Evolutionary conservation across 306 rosid species (phyloP).

Genomic region (Cicer yamashitae): DNA sequence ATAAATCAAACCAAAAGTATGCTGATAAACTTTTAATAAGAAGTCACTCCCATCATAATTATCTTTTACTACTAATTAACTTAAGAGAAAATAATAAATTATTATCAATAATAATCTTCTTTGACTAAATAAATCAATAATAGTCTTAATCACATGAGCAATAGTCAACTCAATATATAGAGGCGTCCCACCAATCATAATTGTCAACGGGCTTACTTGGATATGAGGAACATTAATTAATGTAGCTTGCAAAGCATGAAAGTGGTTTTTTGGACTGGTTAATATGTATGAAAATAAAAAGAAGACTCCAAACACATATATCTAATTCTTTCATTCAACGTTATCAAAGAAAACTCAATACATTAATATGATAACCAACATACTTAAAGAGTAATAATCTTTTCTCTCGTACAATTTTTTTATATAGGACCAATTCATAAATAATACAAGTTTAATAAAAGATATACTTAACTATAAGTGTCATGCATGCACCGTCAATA

Average conservation of each 20-base stretch:
- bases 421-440: not conserved
- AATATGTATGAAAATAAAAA: not conserved
- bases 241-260: not conserved
- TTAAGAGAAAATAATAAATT: not conserved
- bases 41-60: not conserved
- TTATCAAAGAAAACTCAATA: conserved; percentile 12
- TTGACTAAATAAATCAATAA: too few relatives aligned
- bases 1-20: too few relatives aligned
- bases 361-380: conserved; percentile 25
- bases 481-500: conserved; percentile 38
- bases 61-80: not conserved
- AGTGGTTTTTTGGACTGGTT: not conserved
- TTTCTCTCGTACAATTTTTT: not conserved
- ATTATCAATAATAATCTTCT: not conserved
- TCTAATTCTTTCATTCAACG: conserved; percentile 6
- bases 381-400: not conserved
- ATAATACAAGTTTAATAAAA: conserved; percentile 1
- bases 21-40: not conserved
- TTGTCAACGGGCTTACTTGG: not conserved
- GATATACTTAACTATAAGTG: not conserved
- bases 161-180: too few relatives aligned
- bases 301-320: not conserved
- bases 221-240: not conserved
- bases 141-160: too few relatives aligned
- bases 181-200: not conserved